Conservation (phyloP, 345 rosid species). For the Syzygium oleosum region DNA sequence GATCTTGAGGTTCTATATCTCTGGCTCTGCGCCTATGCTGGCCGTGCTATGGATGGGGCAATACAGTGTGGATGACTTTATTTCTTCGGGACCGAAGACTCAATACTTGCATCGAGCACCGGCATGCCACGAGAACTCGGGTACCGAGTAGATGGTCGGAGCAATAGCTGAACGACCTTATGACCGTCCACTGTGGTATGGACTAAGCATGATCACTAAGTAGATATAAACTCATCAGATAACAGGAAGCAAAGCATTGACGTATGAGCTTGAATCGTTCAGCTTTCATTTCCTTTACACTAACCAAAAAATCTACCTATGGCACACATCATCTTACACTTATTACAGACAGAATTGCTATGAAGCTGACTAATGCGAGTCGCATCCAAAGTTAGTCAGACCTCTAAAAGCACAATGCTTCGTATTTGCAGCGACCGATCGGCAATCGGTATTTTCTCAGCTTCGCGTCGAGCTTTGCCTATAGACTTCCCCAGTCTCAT, state of each 20-base stretch:
- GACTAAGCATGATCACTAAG: not conserved
- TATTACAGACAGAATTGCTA: not conserved
- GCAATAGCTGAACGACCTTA: not conserved
- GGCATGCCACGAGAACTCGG: not conserved
- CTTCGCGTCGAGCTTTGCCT: not conserved
- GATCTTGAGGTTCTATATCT: not conserved
- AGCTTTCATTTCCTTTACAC: not conserved
- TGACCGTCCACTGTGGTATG: not conserved
- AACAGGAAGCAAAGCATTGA: not conserved
- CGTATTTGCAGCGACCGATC: not conserved
- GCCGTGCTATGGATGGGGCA: not conserved
- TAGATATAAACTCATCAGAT: not conserved
- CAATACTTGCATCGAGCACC: not conserved
- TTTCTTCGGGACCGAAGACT: not conserved
- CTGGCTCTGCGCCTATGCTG: not conserved
- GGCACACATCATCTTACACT: not conserved
- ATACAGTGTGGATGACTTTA: not conserved
- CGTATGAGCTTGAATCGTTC: not conserved
- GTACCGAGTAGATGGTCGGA: not conserved
- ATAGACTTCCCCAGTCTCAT: not conserved
- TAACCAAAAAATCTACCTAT: not conserved
- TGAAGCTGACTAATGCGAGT: not conserved
- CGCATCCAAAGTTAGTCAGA: not conserved
- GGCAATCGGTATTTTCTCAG: not conserved
- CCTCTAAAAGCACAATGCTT: not conserved